Evolutionary conservation across 2,329 filamentous ascomycete genomes (phyloP), one percentile per base, ranked within the genome.

Genomic region (Xylaria sp.): DNA sequence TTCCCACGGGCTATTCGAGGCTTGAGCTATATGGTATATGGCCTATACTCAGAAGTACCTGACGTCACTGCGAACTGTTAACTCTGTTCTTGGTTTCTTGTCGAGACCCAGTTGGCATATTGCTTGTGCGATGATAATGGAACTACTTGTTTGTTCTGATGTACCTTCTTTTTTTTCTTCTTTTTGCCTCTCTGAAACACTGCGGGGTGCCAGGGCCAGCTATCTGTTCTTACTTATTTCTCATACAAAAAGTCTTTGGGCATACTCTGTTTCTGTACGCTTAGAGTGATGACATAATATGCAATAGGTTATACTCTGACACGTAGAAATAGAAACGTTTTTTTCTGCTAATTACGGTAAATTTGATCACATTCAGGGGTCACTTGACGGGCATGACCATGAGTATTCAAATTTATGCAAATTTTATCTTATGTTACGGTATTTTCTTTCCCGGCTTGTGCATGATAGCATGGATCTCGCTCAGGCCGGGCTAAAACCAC

Each of bases 91-190:
- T 71, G 78, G 76, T 71, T 52, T 65, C 66, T 66, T 54, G 28
- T 69, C 52, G 60, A 71, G 32, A 67, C 70, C 1, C 84, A 79
- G 66, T 65, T 84, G 50, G 74, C 82, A 39, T 80, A 83, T 64
- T 75, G 77, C 7, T 82, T 81, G 72, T 78, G 82, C 10, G 66
- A 78, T 34, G 76, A 58, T 15, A 58, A 46, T n/a, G 37, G n/a
- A 4, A 18, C 4, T 8, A 18, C 4, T 41, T 41, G 39, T 41
- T 3, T 41, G 39, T 2, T 41, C 39, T 3, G 39, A 41, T 28
- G 39, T 9, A 4, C 10, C 10, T 34, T 34, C 32, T 37, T 37
- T 37, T 37, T 37, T 37, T 28, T 28, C 28, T 28, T 25, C 23
- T 4, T 28, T 28, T 28, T 28, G 5, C 3, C 28, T 3, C 28